A percentile compares a stretch with the other conserved stretches of the same genome.
Evolutionary conservation across 2,329 filamentous ascomycete species (phyloP).

Genomic region (Dactylellina haptotyla): DNA sequence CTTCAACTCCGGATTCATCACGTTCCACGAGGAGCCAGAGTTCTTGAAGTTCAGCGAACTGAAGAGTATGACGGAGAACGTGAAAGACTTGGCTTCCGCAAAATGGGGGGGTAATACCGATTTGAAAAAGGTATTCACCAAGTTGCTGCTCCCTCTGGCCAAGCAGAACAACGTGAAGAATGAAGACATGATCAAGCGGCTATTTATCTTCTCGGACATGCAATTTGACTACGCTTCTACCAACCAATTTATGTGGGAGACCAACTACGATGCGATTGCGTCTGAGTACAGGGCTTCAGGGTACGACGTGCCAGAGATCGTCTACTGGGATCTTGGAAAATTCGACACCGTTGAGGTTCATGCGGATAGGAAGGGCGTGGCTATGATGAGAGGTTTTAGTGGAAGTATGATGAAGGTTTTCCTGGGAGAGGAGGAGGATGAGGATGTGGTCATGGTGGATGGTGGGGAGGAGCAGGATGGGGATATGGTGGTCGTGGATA

Average conservation of each 20-base stretch:
- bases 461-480: constrained; percentile 59
- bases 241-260: constrained; percentile 60
- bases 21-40: constrained; percentile 64
- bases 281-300: constrained; percentile 64
- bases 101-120: constrained; percentile 66
- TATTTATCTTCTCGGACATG: constrained; percentile 73
- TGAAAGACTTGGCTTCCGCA: constrained; percentile 58
- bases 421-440: constrained; percentile 61
- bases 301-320: constrained; percentile 70
- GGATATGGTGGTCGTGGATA: constrained; percentile 22
- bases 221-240: constrained; percentile 66
- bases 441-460: constrained; percentile 63
- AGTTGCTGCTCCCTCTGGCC: constrained; percentile 68
- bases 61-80: constrained; percentile 63
- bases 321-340: constrained; percentile 71
- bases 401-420: constrained; percentile 48
- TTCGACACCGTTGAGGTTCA: constrained; percentile 64
- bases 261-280: constrained; percentile 67
- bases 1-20: constrained; percentile 69
- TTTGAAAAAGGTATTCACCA: constrained; percentile 68
- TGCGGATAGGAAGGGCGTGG: constrained; percentile 70
- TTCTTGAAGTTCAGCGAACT: constrained; percentile 63
- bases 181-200: constrained; percentile 70
- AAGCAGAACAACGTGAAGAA: constrained; percentile 65
- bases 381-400: constrained; percentile 70